phyloP scores from a whole-genome alignment of 2,329 filamentous ascomycete species.

The Colletotrichum plurivorum region DNA sequence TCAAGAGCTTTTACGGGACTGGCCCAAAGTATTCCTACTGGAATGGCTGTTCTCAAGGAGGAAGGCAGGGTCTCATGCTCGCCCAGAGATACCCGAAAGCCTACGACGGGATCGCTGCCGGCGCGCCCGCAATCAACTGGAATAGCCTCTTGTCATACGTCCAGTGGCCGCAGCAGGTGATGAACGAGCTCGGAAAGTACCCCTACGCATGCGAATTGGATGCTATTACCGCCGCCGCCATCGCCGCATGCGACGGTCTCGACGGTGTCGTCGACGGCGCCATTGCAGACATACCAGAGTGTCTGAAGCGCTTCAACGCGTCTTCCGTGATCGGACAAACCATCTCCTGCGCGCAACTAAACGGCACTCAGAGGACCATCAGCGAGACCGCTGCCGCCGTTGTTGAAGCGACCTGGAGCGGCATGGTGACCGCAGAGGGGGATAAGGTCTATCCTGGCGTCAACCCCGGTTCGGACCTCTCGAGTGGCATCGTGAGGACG shows the following conservation, averaged over 20 bases:
- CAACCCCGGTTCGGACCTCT: not conserved
- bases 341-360: constrained; percentile 21
- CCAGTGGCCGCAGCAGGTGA: constrained; percentile 20
- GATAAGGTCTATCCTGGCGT: not conserved
- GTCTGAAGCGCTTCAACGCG: constrained; percentile 44
- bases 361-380: not conserved
- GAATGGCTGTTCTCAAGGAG: constrained; percentile 66
- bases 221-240: constrained; percentile 50
- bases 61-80: constrained; percentile 63
- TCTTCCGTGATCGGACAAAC: constrained; percentile 33
- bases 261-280: constrained; percentile 46
- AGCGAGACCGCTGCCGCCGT: not conserved
- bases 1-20: constrained; percentile 61
- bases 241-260: constrained; percentile 46
- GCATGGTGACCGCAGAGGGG: constrained; percentile 3
- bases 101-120: constrained; percentile 59
- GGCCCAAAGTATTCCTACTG: constrained; percentile 58
- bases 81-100: constrained; percentile 62
- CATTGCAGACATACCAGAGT: constrained; percentile 30
- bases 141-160: constrained; percentile 10
- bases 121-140: constrained; percentile 44
- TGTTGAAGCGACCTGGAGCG: not conserved
- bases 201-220: constrained; percentile 44
- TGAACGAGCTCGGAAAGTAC: constrained; percentile 21
- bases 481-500: not conserved